Percentiles rank a stretch among this genome's conserved stretches.
Conservation (phyloP, 2,329 filamentous ascomycete genomes). For the Trichoderma hamatum region DNA sequence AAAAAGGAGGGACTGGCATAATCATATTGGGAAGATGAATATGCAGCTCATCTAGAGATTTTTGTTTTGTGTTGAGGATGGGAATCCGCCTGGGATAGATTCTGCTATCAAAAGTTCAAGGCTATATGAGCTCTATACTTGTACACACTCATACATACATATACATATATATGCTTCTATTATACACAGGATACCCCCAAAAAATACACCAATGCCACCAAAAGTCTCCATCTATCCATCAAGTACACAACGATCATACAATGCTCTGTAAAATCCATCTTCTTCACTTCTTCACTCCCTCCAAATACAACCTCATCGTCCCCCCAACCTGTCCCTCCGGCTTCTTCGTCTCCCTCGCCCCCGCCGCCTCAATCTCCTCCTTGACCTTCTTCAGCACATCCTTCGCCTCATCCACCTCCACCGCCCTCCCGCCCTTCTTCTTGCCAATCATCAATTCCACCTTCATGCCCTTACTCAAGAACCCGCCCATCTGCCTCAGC, state of each 20-base stretch:
- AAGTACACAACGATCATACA: no score
- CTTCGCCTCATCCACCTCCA: conserved; percentile 63
- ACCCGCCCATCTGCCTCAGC: conserved; percentile 66
- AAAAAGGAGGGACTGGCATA: not conserved
- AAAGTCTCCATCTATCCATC: not conserved
- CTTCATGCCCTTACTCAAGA: conserved; percentile 72
- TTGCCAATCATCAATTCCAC: conserved; percentile 73
- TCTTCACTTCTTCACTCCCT: conserved; percentile 37
- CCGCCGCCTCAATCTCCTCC: conserved; percentile 40
- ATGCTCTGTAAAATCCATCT: not conserved
- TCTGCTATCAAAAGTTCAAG: conserved; percentile 26
- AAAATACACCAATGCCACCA: conserved; percentile 4
- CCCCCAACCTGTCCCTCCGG: conserved; percentile 50
- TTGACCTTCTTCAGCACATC: conserved; percentile 53
- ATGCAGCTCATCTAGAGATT: not conserved
- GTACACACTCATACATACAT: conserved; percentile 7
- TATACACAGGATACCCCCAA: conserved; percentile 11
- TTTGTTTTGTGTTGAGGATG: not conserved
- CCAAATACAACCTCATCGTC: conserved; percentile 49
- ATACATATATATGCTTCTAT: conserved; percentile 27
- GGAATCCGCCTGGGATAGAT: conserved; percentile 27
- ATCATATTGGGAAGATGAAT: not conserved
- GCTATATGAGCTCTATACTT: not conserved
- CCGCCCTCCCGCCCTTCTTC: conserved; percentile 64
- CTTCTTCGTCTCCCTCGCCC: conserved; percentile 49